Base-by-base conservation (phyloP, 495 filamentous ascomycete genomes). In the Choiromyces venosus region DNA sequence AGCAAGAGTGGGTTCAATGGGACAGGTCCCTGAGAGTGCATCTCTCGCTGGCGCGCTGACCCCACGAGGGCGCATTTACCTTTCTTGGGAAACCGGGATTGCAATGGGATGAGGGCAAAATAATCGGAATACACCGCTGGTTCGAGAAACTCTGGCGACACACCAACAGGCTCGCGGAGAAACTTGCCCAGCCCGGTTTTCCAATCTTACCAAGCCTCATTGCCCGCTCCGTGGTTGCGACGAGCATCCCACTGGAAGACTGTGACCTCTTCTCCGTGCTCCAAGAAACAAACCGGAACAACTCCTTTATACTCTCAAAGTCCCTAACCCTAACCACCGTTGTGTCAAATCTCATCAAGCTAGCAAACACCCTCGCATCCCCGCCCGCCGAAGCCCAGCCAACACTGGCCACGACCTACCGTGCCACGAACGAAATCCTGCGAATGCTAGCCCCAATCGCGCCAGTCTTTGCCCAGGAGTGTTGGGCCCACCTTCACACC, bases 1-100 rank as follows among this genome's bases (percentile, higher is more conserved):
- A 93, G 91, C 19, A 96, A 97, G 82, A 94, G 91, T 71, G 95
- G 96, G 79, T 86, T 94, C 83, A 96, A 97, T 79, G 93, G 93
- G 39, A 91, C 95, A 18, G 92, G 95, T 78, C 93, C 93, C 0
- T 87, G 86, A 0, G 81, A 78, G 0, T 92, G 91, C 74, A 91
- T 93, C 52, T 79, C 84, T 0, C 88, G 87, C 71, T 90, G 93
- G 73, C 92, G 93, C n/a, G 90, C 92, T 0, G 93, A 97, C 80
- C 89, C 91, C 1, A 94, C 91, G 4, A 86, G 93, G 56, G 92
- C 93, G 0, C 93, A 97, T 78, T 89, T 96, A 68, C 85, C 96
- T 16, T 96, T 96, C 83, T 89, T 92, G 67, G 93, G 85, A 73
- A 93, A 96, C 69, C 69, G 87, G 94, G 0, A 85, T 97, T 0